Evolutionary conservation across 805 yeast genomes (phyloP).

Genomic region (Yarrowia yakushimensis): DNA sequence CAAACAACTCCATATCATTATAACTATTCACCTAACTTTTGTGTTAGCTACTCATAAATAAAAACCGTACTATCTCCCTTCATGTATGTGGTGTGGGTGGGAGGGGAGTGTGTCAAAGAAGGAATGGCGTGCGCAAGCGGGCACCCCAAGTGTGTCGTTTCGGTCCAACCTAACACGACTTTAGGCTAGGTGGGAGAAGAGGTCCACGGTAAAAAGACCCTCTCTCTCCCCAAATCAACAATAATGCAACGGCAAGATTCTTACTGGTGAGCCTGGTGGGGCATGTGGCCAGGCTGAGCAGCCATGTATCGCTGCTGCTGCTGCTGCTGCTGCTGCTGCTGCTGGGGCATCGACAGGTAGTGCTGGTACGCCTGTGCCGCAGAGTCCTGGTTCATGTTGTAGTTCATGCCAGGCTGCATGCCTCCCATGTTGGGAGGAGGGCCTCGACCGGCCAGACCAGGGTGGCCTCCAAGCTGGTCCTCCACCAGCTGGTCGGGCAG

Average conservation of each 20-base stretch:
- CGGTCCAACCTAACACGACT: neutral
- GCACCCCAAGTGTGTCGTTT: neutral
- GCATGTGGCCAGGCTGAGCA: constrained; percentile 28
- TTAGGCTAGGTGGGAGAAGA: neutral
- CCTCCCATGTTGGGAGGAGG: constrained; percentile 31
- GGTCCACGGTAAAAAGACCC: neutral
- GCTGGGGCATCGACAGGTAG: constrained; percentile 44
- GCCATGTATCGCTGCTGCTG: constrained; percentile 35
- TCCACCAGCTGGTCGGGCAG: constrained; percentile 30
- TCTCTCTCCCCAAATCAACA: neutral
- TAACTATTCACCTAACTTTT: constrained; percentile 19
- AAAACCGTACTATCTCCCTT: constrained; percentile 7
- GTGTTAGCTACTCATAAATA: constrained; percentile 18
- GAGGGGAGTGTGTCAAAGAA: neutral
- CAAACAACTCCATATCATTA: constrained; percentile 19
- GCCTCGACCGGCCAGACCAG: constrained; percentile 29
- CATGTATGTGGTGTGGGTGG: neutral
- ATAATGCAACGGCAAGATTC: neutral
- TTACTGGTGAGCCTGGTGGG: constrained; percentile 24
- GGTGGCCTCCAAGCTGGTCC: constrained; percentile 29
- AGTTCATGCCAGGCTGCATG: constrained; percentile 38
- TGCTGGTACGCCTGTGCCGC: constrained; percentile 59
- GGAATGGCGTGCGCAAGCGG: neutral
- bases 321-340: constrained; percentile 33
- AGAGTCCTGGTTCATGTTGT: constrained; percentile 44